Percentiles rank a stretch among this genome's conserved stretches.
These are phyloP conservation scores for Vitis rotundifolia DNA, from an alignment of 164 flowering plant species.

Conservation along the genomic window DNA sequence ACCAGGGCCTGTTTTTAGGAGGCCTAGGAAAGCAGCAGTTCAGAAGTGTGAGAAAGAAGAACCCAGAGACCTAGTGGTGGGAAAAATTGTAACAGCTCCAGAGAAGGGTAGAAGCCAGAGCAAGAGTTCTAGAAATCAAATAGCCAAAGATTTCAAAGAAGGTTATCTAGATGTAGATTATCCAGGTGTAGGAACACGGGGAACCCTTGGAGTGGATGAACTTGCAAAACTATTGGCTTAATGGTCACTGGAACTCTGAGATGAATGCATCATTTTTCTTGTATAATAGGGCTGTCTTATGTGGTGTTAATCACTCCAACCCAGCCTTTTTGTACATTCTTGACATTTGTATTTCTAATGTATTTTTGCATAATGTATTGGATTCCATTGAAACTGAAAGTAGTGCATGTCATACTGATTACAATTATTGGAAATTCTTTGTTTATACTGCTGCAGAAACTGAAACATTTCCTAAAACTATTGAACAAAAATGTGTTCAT, in stretches of 20 bases:
- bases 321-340: not conserved
- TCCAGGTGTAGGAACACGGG: conserved; percentile 46
- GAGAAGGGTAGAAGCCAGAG: conserved; percentile 28
- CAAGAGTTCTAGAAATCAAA: conserved; percentile 26
- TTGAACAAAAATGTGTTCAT: too few species aligned
- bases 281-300: not conserved
- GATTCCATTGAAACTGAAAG: not conserved
- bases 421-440: not conserved
- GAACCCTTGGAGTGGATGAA: conserved; percentile 78
- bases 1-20: conserved; percentile 62
- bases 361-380: not conserved
- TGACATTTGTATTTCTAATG: not conserved
- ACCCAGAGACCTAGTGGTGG: conserved; percentile 15
- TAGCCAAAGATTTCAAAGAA: conserved; percentile 34
- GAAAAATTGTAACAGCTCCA: conserved; percentile 19
- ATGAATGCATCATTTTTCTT: not conserved
- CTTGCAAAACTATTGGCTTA: conserved; percentile 81
- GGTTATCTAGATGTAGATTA: conserved; percentile 27
- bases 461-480: not conserved
- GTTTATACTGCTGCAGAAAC: not conserved
- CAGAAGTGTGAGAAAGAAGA: conserved; percentile 29
- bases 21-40: conserved; percentile 26
- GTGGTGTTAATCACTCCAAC: not conserved
- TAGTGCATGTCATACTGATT: not conserved
- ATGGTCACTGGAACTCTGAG: not conserved